Evolutionary conservation across 1,284 basidiomycete genomes (phyloP), one percentile per base, ranked within the genome.

Genomic region (Fomitopsis palustris): DNA sequence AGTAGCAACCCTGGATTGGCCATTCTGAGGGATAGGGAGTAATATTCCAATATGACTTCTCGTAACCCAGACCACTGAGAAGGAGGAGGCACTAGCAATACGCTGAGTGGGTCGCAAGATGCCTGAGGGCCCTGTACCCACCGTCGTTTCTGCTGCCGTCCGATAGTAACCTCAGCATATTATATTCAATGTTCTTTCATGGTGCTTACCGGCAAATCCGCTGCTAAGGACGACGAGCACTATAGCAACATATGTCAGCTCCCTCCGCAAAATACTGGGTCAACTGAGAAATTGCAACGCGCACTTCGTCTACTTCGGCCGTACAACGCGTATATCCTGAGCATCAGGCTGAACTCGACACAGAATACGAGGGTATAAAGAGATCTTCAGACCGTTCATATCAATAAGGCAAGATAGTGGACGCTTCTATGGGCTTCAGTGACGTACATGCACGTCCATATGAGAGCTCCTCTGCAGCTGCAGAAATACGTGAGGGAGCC

Each of bases 1-100:
- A 55, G 53, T 31, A 54, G 21, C 57, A 59, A 16, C 58, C 58
- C 27, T 37, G 19, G 27, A 59, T 55, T 8, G 58, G 58, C 58
- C 58, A 59, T 42, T 52, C 27, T 10, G 58, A 38, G 17, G 58
- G 58, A 53, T 51, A 59, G 12, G 51, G 54, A 9, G 12, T 35
- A 5, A 55, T 42, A 8, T 38, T 47, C 17, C 8, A 8, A 12
- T 10, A 29, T 5, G 45, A 23, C 21, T 23, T 2, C 17, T 17
- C 12, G 27, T 51, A 47, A 4, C 21, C 45, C 19, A 51, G 8
- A 21, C 19, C 42, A 17, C 23, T 51, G 17, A 56, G 14, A 23
- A 41, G 16, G n/a, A n/a, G 3, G n/a, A 45, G 4, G 17, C 54
- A 25, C 39, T 45, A 17, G 8, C 4, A 16, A 19, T 6, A 6